These are phyloP conservation scores for Zygosaccharomyces rouxii DNA, from an alignment of 805 yeast genomes.

Conservation along the genomic window DNA sequence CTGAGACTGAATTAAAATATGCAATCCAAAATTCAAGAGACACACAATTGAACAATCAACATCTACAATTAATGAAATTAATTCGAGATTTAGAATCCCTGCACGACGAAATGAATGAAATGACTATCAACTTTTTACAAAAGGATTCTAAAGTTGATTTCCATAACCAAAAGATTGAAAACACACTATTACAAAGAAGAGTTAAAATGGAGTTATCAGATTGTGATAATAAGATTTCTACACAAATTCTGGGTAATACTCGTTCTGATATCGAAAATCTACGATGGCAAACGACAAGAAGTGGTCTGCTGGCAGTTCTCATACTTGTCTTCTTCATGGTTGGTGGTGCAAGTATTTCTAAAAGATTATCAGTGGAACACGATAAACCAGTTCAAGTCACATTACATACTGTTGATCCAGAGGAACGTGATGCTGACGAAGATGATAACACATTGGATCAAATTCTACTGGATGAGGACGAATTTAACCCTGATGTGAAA, in stretches of 20 bases:
- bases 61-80: conserved; percentile 60
- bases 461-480: not conserved
- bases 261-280: conserved; percentile 82
- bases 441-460: conserved; percentile 30
- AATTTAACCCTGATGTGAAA: conserved; percentile 4
- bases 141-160: conserved; percentile 80
- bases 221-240: conserved; percentile 75
- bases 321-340: conserved; percentile 59
- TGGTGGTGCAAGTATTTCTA: conserved; percentile 45
- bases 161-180: conserved; percentile 81
- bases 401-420: conserved; percentile 33
- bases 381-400: conserved; percentile 36
- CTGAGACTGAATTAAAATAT: conserved; percentile 77
- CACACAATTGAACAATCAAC: conserved; percentile 59
- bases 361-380: conserved; percentile 34
- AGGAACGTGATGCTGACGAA: conserved; percentile 36
- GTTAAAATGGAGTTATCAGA: conserved; percentile 72
- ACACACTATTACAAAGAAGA: conserved; percentile 66
- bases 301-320: conserved; percentile 76
- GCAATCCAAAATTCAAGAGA: conserved; percentile 74
- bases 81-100: conserved; percentile 69
- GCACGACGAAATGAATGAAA: conserved; percentile 70
- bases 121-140: conserved; percentile 51
- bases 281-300: conserved; percentile 89
- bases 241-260: conserved; percentile 74